Percentiles rank a stretch among this genome's conserved stretches.
phyloP scores from a whole-genome alignment of 1,284 basidiomycete species.

The Ganoderma resinaceum region DNA sequence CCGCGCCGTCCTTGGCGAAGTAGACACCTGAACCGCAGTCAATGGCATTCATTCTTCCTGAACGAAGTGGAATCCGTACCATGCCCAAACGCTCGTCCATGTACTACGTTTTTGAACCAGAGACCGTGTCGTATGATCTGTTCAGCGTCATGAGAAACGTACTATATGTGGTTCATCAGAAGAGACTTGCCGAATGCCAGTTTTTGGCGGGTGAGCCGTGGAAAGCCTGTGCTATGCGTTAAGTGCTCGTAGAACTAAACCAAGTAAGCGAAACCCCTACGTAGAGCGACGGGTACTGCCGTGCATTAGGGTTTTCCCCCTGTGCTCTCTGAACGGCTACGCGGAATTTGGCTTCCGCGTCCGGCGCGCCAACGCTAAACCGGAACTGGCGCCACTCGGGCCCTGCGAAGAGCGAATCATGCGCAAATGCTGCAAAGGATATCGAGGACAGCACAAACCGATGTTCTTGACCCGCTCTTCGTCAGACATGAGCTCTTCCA shows the following conservation, averaged over 20 bases:
- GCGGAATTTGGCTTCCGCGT: constrained; percentile 68
- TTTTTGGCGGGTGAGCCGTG: constrained; percentile 66
- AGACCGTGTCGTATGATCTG: constrained; percentile 72
- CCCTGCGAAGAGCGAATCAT: constrained; percentile 41
- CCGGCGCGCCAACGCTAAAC: constrained; percentile 69
- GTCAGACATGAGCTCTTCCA: constrained; percentile 61
- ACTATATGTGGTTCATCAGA: neutral
- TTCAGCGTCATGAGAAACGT: neutral
- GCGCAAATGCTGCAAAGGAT: neutral
- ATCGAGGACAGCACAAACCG: constrained; percentile 42
- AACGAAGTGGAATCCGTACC: constrained; percentile 43
- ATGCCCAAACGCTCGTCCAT: constrained; percentile 66
- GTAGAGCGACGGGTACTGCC: constrained; percentile 59
- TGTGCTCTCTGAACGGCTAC: constrained; percentile 48
- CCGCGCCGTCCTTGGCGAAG: constrained; percentile 59
- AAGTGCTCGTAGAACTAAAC: neutral
- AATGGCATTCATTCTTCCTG: too few relatives aligned
- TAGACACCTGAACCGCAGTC: constrained; percentile 57
- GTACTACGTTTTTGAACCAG: constrained; percentile 56
- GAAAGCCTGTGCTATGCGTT: constrained; percentile 52
- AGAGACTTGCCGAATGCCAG: constrained; percentile 66
- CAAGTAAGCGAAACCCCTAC: constrained; percentile 42
- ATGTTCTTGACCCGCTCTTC: constrained; percentile 59
- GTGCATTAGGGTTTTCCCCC: constrained; percentile 45
- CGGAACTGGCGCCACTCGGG: constrained; percentile 62